Conservation (phyloP, 441 rosid species). For the Jatropha multifida region DNA sequence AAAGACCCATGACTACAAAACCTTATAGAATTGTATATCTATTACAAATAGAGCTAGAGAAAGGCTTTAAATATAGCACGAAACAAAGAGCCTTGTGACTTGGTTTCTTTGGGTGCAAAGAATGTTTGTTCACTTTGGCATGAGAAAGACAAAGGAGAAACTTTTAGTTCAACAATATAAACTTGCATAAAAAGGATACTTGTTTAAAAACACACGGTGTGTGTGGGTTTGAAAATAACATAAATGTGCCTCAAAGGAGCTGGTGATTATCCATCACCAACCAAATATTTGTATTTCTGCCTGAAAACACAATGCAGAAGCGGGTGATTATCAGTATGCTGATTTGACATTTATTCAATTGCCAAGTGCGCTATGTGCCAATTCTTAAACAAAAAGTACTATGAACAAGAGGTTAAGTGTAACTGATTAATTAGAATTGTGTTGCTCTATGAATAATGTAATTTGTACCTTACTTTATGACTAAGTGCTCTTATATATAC, state of each 20-base stretch:
- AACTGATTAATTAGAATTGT: too few species aligned
- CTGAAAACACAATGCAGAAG: too few species aligned
- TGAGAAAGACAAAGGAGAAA: background rate
- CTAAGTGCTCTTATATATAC: too few species aligned
- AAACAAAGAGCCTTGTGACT: background rate
- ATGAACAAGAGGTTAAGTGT: too few species aligned
- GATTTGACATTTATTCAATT: too few species aligned
- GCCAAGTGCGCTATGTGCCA: too few species aligned
- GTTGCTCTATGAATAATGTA: too few species aligned
- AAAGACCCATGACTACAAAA: conserved; percentile 2
- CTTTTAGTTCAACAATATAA: conserved; percentile 16
- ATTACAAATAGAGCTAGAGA: background rate
- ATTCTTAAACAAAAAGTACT: too few species aligned
- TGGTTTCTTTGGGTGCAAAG: conserved; percentile 32
- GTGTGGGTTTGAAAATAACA: background rate
- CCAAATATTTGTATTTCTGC: background rate
- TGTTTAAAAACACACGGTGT: conserved; percentile 5
- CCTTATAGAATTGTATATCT: background rate
- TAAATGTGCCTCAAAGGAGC: background rate
- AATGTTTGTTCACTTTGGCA: conserved; percentile 15
- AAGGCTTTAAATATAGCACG: conserved; percentile 3
- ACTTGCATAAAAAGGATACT: conserved; percentile 15
- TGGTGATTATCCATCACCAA: background rate
- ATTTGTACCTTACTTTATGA: too few species aligned
- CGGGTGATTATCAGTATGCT: too few species aligned